Evolutionary conservation across 2,329 filamentous ascomycete species (phyloP).

Genomic region (Hypoxylon sp.): DNA sequence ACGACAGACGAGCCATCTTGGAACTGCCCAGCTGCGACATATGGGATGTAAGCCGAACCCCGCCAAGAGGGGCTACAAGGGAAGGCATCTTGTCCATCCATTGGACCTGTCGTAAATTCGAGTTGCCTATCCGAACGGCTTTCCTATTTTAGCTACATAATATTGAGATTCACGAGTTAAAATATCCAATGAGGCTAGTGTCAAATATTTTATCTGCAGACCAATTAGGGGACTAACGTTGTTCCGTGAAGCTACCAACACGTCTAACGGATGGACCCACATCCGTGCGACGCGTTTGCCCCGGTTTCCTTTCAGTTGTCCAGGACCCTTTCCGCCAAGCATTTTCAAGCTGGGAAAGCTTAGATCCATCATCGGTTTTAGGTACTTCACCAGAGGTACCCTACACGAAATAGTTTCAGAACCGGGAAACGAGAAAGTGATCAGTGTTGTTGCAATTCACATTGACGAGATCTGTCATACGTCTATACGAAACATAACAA

Average conservation of each 20-base stretch:
- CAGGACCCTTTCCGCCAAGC: conserved; percentile 21
- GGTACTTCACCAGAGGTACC: no score
- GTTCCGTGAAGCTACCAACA: conserved; percentile 8
- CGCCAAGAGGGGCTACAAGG: conserved; percentile 11
- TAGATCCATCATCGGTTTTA: no score
- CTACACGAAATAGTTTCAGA: conserved; percentile 14
- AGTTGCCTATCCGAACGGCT: conserved; percentile 13
- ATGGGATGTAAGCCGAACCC: conserved; percentile 9
- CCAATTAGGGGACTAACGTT: conserved; percentile 16
- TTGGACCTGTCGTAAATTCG: conserved; percentile 1
- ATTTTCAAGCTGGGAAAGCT: no score
- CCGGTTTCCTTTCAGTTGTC: neutral
- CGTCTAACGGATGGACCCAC: conserved; percentile 14
- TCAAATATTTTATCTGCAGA: conserved; percentile 5
- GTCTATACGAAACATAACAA: neutral
- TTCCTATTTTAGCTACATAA: conserved; percentile 18
- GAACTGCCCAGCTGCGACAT: conserved; percentile 20
- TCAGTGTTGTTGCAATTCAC: conserved; percentile 8
- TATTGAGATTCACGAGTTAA: conserved; percentile 22
- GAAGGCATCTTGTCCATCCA: conserved; percentile 6
- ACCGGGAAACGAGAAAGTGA: no score
- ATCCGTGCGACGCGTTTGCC: conserved; percentile 26
- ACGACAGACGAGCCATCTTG: no score
- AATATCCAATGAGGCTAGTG: conserved; percentile 21
- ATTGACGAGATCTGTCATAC: conserved; percentile 2